A percentile compares a stretch with the other conserved stretches of the same genome.
Evolutionary conservation across 179 eudicot species (phyloP).

Genomic region (Spergularia azorica): DNA sequence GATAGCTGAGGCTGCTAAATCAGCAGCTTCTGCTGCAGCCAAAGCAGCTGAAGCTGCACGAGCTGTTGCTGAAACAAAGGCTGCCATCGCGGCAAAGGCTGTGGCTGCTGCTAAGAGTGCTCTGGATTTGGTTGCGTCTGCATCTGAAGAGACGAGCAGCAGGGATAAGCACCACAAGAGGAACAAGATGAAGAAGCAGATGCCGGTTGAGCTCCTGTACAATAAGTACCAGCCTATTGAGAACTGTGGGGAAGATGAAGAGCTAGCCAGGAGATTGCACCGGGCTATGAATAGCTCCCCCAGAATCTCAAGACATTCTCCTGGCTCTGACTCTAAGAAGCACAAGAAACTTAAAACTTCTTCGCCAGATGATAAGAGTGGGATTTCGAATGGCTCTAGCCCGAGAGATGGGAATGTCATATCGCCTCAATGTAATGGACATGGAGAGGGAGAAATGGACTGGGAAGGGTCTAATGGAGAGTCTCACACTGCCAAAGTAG

Average conservation of each 20-base stretch:
- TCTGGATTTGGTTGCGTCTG: constrained; percentile 54
- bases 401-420: constrained; percentile 30
- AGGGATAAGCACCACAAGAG: constrained; percentile 46
- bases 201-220: constrained; percentile 58
- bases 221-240: constrained; percentile 40
- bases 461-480: constrained; percentile 44
- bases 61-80: constrained; percentile 74
- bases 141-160: constrained; percentile 40
- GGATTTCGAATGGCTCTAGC: constrained; percentile 29
- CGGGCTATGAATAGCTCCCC: constrained; percentile 76
- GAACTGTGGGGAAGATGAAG: constrained; percentile 63
- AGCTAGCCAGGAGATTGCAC: constrained; percentile 68
- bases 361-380: constrained; percentile 34
- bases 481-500: constrained; percentile 31
- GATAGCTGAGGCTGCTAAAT: constrained; percentile 59
- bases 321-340: constrained; percentile 47
- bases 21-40: constrained; percentile 52
- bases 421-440: constrained; percentile 33
- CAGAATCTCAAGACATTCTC: constrained; percentile 51
- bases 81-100: constrained; percentile 71
- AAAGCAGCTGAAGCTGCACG: constrained; percentile 70
- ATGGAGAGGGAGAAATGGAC: constrained; percentile 34
- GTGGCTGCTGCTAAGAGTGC: constrained; percentile 77
- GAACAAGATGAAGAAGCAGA: constrained; percentile 74
- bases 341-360: constrained; percentile 54